phyloP scores from a whole-genome alignment of 2,329 filamentous ascomycete species.

The Anisogramma anomala region DNA sequence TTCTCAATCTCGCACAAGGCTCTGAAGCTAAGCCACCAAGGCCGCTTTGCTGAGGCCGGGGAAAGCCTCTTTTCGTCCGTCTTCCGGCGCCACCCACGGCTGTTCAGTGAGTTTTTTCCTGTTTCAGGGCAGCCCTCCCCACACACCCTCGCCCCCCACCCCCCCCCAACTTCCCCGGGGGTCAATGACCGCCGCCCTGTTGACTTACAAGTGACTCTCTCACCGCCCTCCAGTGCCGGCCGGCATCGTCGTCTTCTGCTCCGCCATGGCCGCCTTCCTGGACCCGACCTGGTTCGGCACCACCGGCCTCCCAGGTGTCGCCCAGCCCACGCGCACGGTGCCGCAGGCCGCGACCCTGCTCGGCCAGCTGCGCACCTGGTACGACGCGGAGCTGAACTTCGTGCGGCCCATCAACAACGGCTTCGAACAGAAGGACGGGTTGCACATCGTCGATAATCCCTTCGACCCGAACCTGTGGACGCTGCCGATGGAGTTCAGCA shows the following conservation, averaged over 20 bases:
- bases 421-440: constrained; percentile 1
- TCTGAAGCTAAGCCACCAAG: constrained; percentile 20
- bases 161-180: too few relatives aligned
- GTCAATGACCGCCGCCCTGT: too few relatives aligned
- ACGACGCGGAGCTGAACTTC: constrained; percentile 3
- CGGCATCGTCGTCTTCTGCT: constrained; percentile 13
- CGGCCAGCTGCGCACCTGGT: constrained; percentile 17
- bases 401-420: constrained; percentile 16
- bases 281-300: constrained; percentile 12
- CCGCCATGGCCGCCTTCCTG: constrained; percentile 11
- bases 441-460: background rate
- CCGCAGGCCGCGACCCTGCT: constrained; percentile 13
- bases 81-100: constrained; percentile 20
- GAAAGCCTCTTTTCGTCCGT: constrained; percentile 19
- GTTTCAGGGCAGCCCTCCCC: too few relatives aligned
- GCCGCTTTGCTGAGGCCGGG: constrained; percentile 16
- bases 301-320: constrained; percentile 16
- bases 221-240: constrained; percentile 14
- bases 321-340: constrained; percentile 13
- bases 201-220: background rate
- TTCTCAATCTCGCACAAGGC: constrained; percentile 28
- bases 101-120: constrained; percentile 15
- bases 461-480: constrained; percentile 28
- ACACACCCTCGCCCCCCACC: too few relatives aligned
- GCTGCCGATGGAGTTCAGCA: constrained; percentile 26